Base-by-base conservation (phyloP, 371 early-diverging fungal species). In the Mucor racemosus region DNA sequence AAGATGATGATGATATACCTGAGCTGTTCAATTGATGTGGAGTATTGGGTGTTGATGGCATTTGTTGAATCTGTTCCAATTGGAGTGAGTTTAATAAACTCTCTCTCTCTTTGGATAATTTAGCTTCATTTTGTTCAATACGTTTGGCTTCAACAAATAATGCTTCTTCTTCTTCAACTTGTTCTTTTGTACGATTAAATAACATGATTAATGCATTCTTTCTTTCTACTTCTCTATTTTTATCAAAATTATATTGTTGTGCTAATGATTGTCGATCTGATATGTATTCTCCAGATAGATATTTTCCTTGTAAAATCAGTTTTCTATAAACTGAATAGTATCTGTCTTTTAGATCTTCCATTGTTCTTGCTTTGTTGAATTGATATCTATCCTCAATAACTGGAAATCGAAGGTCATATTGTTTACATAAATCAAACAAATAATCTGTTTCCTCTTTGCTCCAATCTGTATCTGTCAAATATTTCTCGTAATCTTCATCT, bases 321-420 rank as follows among this genome's bases (percentile, higher is more conserved):
- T 80, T 86, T 21, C 85, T 78, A 19, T 81, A 74, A 0, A 94
- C 82, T 11, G 75, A 65, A 68, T 92, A 95, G 75, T 91, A 95
- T 40, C 95, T 77, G 62, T 91, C 94, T 73, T 93, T 93, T 53
- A 96, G 54, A 62, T 96, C 96, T 71, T 82, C 80, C 68, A 80
- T 78, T 33, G 74, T 74, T 50, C 81, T 61, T 7, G 36, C 19
- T 38, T 74, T 77, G 11, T 60, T 39, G 78, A 68, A 88, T 55
- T 85, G 75, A 69, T 92, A 96, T 42, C 96, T 83, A 74, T 97
- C 97, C 46, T 82, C 84, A 58, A 97, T 92, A 1, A 97, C 88
- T 17, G 90, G 76, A 77, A 93, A 97, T 15, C 95, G 83, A 58
- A 94, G 74, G 70, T 97, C 95, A 65, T 87, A 95, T 60, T 80